Evolutionary conservation across 1,284 basidiomycete species (phyloP), one percentile per base, ranked within the genome.

Genomic region (Chondrostereum purpureum): DNA sequence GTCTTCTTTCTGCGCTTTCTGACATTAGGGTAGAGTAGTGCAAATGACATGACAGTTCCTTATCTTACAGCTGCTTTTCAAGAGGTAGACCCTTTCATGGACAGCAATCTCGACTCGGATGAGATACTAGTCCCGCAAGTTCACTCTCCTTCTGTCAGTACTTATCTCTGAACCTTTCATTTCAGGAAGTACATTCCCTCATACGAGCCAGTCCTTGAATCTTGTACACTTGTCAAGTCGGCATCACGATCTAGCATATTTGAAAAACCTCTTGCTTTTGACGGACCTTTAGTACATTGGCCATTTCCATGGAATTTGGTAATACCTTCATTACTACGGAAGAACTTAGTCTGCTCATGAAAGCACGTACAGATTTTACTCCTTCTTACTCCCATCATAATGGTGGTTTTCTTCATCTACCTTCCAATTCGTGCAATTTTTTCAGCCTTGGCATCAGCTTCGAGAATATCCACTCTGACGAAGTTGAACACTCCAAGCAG

Each of bases 11-110:
- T 31, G 24, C 13, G 14, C 24, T 5, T 18, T 21, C 21, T 8
- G 16, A 10, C 12, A 31, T 31, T 20, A 12, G 8, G 8, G 6
- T 23, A 17, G 21, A 44, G 12, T 43, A 67, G 69, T 11, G 63
- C 83, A 21, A 76, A 83, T 52, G 83, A 86, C 52, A 46, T 66
- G 14, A 83, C 83, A 2, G 85, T 87, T 1, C 82, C 83, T 1
- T 88, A 80, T 53, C 60, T 77, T 12, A 78, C 79, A 3, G 77
- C 78, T 1, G 72, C 75, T 2, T 77, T 84, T 33, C 78, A 80
- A 42, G 52, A 65, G 0, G 55, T 65, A 40, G 80, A 88, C 53
- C 69, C 72, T 1, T 83, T 84, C 57, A 58, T 63, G 10, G 64
- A 73, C 34, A 70, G n/a, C 27, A 31, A n/a, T n/a, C 8, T 31